phyloP scores from a whole-genome alignment of 352 stramenopile species.

The Pythium scleroteichum region DNA sequence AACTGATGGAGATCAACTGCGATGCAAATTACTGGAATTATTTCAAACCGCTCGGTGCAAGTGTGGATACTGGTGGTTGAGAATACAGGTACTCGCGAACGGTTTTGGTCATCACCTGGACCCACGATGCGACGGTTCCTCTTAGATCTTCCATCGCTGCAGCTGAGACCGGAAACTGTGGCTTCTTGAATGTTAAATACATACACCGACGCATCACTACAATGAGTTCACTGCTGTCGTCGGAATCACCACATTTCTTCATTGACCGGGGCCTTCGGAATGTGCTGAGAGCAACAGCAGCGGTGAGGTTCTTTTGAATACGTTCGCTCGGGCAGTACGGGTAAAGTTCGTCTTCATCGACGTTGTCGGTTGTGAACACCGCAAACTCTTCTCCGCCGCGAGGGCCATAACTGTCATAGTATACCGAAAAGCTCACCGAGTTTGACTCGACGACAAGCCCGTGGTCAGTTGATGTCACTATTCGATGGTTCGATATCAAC shows the following conservation, averaged over 20 bases:
- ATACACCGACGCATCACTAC: slow-evolving; percentile 6
- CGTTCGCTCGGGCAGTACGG: slow-evolving; percentile 6
- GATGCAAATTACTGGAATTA: background rate
- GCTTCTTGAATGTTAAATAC: slow-evolving; percentile 5
- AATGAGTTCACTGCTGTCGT: slow-evolving; percentile 1
- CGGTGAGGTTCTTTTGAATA: slow-evolving; percentile 6
- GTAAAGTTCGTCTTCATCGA: slow-evolving; percentile 9
- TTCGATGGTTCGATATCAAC: slow-evolving; percentile 39
- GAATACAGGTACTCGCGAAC: slow-evolving; percentile 4
- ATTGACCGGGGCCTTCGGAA: background rate
- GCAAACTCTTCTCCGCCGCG: background rate
- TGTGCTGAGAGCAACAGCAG: background rate
- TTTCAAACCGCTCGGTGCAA: background rate
- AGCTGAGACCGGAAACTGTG: slow-evolving; percentile 4
- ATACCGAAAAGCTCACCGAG: background rate
- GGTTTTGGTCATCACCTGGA: slow-evolving; percentile 8
- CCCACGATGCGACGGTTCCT: background rate
- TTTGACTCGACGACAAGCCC: slow-evolving; percentile 22
- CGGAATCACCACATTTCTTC: slow-evolving; percentile 8
- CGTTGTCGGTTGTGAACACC: background rate
- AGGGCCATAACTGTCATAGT: background rate
- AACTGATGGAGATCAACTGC: too few species aligned
- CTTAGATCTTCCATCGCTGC: slow-evolving; percentile 6
- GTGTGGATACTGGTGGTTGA: background rate
- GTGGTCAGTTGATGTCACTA: slow-evolving; percentile 34